These are phyloP conservation scores for Barnettozyma siamensis DNA, from an alignment of 805 yeast genomes.

Conservation along the genomic window DNA sequence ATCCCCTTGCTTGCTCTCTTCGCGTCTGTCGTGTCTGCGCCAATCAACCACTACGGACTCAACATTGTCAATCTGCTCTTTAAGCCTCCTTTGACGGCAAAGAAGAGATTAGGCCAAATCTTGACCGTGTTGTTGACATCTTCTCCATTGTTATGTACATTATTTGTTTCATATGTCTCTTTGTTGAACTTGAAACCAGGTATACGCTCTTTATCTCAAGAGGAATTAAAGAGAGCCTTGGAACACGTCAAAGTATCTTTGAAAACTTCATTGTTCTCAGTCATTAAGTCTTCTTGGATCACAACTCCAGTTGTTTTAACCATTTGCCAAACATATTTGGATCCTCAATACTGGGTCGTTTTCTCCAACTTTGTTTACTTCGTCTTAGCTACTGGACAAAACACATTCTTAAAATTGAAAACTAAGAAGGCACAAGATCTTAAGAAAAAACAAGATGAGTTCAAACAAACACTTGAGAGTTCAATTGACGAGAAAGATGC, in stretches of 20 bases:
- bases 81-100: conserved; percentile 35
- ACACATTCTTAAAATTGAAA: conserved; percentile 44
- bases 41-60: conserved; percentile 51
- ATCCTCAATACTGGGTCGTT: conserved; percentile 59
- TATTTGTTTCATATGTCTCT: conserved; percentile 48
- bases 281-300: conserved; percentile 48
- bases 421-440: conserved; percentile 20
- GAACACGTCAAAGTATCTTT: conserved; percentile 25
- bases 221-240: conserved; percentile 14
- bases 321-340: conserved; percentile 50
- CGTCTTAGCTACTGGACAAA: conserved; percentile 56
- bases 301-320: conserved; percentile 46
- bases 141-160: conserved; percentile 46
- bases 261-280: conserved; percentile 37
- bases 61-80: conserved; percentile 39
- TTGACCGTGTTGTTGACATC: conserved; percentile 46
- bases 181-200: conserved; percentile 35
- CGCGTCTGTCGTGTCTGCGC: conserved; percentile 50
- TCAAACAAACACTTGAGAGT: conserved; percentile 16
- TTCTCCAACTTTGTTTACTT: conserved; percentile 55
- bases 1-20: conserved; percentile 50
- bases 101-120: conserved; percentile 43
- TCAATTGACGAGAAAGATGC: conserved; percentile 8
- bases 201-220: conserved; percentile 10
- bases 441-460: conserved; percentile 17